Percentiles rank a stretch among this genome's conserved stretches.
phyloP scores from a whole-genome alignment of 202 grass and related monocot genomes.

The Carex arenaria region DNA sequence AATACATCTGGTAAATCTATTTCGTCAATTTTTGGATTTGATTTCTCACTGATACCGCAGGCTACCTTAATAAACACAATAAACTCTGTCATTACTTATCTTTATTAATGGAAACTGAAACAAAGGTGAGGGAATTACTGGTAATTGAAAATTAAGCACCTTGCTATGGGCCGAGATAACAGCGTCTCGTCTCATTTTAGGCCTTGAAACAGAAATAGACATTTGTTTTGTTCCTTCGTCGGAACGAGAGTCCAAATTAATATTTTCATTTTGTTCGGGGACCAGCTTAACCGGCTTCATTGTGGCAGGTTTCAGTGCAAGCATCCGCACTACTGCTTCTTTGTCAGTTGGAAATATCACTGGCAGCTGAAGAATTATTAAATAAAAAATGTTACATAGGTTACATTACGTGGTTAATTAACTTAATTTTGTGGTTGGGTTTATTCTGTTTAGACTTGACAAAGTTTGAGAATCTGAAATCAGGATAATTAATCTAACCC shows the following conservation, averaged over 20 bases:
- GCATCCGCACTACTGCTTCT: slow-evolving; percentile 6
- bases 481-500: too few relatives aligned
- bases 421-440: background rate
- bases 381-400: background rate
- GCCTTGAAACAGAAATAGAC: slow-evolving; percentile 12
- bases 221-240: slow-evolving; percentile 11
- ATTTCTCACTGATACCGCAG: slow-evolving; percentile 39
- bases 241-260: slow-evolving; percentile 5
- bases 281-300: slow-evolving; percentile 19
- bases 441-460: too few relatives aligned
- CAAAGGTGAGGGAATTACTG: background rate
- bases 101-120: background rate
- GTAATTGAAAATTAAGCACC: slow-evolving; percentile 20
- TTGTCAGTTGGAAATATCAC: slow-evolving; percentile 7
- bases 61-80: slow-evolving; percentile 36
- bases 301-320: slow-evolving; percentile 23
- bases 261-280: slow-evolving; percentile 8
- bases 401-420: background rate
- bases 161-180: slow-evolving; percentile 69
- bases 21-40: slow-evolving; percentile 37
- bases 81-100: background rate
- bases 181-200: slow-evolving; percentile 31
- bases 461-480: too few relatives aligned
- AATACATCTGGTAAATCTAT: slow-evolving; percentile 59
- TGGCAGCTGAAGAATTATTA: slow-evolving; percentile 26